Percentiles rank a stretch among this genome's conserved stretches.
phyloP scores from a whole-genome alignment of 805 yeast species.

The Saccharomycopsis sp. region DNA sequence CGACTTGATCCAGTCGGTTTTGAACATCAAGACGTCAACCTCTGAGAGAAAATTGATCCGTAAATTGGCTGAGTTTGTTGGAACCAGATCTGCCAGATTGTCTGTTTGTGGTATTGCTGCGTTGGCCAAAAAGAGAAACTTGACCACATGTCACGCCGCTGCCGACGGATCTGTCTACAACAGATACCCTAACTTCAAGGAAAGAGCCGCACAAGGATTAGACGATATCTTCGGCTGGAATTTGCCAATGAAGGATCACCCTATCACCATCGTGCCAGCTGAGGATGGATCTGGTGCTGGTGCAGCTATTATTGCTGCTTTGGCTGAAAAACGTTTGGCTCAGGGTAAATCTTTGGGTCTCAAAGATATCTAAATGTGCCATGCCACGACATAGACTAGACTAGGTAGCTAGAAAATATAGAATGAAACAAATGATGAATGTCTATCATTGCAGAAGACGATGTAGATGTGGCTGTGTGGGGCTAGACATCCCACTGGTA shows the following conservation, averaged over 20 bases:
- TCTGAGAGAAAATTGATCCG: constrained; percentile 81
- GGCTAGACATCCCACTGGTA: too few relatives aligned
- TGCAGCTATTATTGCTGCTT: constrained; percentile 96
- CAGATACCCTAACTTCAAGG: constrained; percentile 87
- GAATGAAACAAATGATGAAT: too few relatives aligned
- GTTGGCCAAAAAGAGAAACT: constrained; percentile 77
- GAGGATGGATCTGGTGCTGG: constrained; percentile 99
- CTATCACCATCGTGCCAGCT: constrained; percentile 81
- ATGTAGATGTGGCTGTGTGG: too few relatives aligned
- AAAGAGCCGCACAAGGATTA: constrained; percentile 81
- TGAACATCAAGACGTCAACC: constrained; percentile 59
- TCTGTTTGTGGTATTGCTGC: constrained; percentile 96
- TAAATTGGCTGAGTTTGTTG: constrained; percentile 77
- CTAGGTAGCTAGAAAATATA: too few relatives aligned
- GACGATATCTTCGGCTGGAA: constrained; percentile 86
- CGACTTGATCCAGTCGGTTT: constrained; percentile 51
- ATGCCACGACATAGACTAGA: too few relatives aligned
- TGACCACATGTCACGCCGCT: constrained; percentile 70
- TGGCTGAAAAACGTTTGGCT: constrained; percentile 73
- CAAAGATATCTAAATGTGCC: constrained; percentile 4
- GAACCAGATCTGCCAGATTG: constrained; percentile 87
- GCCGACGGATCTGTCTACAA: constrained; percentile 96
- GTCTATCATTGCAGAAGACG: too few relatives aligned
- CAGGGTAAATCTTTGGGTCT: constrained; percentile 66
- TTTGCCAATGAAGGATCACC: constrained; percentile 47